A percentile compares a stretch with the other conserved stretches of the same genome.
phyloP scores from a whole-genome alignment of 768 basidiomycete genomes.

The Fomitopsis pulvina region DNA sequence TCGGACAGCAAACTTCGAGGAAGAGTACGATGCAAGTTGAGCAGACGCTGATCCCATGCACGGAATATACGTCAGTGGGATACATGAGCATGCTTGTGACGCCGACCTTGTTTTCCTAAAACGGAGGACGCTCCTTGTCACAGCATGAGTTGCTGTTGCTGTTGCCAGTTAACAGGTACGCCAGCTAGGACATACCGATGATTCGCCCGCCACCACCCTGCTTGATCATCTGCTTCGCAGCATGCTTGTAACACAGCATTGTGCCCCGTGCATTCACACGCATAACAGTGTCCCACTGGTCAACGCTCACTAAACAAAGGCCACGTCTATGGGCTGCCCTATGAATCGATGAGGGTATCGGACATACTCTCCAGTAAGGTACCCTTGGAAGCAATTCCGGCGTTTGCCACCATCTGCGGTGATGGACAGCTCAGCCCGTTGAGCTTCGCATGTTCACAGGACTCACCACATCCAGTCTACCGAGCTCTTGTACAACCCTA shows the following conservation, averaged over 20 bases:
- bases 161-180: not conserved
- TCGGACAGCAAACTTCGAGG: conserved; percentile 16
- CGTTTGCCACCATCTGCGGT: conserved; percentile 22
- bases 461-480: conserved; percentile 41
- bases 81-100: not conserved
- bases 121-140: conserved; percentile 12
- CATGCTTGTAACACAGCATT: conserved; percentile 34
- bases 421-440: not conserved
- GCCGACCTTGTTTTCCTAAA: conserved; percentile 15
- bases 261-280: conserved; percentile 26
- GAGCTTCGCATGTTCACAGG: not conserved
- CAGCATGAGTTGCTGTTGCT: too few relatives aligned
- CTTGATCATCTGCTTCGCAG: conserved; percentile 32
- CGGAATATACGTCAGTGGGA: not conserved
- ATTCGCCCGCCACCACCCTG: conserved; percentile 34
- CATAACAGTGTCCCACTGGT: conserved; percentile 14
- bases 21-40: conserved; percentile 1
- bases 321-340: not conserved
- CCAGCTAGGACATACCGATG: conserved; percentile 23
- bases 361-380: conserved; percentile 7
- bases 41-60: not conserved
- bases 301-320: not conserved
- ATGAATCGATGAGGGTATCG: not conserved
- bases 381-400: conserved; percentile 7
- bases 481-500: conserved; percentile 23